Evolutionary conservation across 768 basidiomycete species (phyloP).

Genomic region (Mycena pura): DNA sequence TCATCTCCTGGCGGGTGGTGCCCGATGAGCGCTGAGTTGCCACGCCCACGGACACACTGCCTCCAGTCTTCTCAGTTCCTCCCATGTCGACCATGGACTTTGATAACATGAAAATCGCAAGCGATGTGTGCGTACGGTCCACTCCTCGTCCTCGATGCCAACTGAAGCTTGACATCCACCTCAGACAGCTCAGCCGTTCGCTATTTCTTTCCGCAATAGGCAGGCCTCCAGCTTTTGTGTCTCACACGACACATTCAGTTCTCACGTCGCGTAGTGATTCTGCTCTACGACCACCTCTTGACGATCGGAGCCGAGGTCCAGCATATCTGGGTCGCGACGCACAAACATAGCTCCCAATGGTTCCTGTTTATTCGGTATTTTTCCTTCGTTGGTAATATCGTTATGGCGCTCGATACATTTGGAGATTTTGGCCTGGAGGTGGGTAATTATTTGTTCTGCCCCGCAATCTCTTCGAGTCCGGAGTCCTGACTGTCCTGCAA

Average conservation of each 20-base stretch:
- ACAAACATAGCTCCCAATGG: not conserved
- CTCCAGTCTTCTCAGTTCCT: too few species aligned
- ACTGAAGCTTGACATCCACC: too few species aligned
- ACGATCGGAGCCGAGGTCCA: not conserved
- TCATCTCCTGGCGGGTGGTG: too few species aligned
- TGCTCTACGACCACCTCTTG: slow-evolving; percentile 6
- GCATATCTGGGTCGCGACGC: not conserved
- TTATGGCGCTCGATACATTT: slow-evolving; percentile 2
- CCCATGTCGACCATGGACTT: too few species aligned
- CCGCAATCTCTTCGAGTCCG: not conserved
- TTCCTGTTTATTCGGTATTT: slow-evolving; percentile 1
- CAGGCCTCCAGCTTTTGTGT: not conserved
- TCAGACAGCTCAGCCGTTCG: not conserved
- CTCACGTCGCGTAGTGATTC: not conserved
- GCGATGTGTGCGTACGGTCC: too few species aligned
- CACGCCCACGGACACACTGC: too few species aligned
- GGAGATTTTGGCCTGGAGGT: not conserved
- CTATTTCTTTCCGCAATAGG: slow-evolving; percentile 1
- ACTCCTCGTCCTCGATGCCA: too few species aligned
- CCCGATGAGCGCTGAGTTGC: too few species aligned
- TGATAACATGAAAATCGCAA: too few species aligned
- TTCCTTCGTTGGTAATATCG: not conserved
- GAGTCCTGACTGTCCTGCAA: not conserved
- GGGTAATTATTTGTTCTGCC: not conserved
- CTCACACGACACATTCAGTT: too few species aligned